Percentiles rank a stretch among this genome's conserved stretches.
Evolutionary conservation across 257 asterid species (phyloP).

Genomic region (Ballota nigra): DNA sequence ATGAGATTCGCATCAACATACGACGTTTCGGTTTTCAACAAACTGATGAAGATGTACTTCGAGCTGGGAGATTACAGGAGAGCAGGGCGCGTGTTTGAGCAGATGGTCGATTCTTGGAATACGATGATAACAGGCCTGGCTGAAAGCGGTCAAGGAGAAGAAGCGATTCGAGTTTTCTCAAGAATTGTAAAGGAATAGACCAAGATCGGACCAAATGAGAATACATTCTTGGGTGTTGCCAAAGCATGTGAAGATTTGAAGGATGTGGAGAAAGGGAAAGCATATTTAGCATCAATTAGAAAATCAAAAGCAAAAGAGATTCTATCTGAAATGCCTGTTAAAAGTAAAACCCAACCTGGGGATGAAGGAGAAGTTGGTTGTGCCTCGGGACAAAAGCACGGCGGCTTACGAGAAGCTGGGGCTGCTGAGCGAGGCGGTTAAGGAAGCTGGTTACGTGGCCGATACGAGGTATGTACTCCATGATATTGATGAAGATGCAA

Average conservation of each 20-base stretch:
- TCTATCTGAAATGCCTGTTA: neutral
- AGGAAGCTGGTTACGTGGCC: constrained; percentile 39
- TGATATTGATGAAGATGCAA: constrained; percentile 38
- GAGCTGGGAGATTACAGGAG: constrained; percentile 30
- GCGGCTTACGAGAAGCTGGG: constrained; percentile 38
- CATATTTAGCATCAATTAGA: neutral
- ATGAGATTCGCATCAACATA: constrained; percentile 28
- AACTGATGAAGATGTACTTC: constrained; percentile 31
- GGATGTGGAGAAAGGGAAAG: constrained; percentile 22
- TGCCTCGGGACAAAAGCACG: constrained; percentile 20
- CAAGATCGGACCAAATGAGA: constrained; percentile 6
- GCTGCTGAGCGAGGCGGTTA: constrained; percentile 28
- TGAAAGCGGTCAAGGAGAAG: constrained; percentile 27
- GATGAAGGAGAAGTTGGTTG: neutral
- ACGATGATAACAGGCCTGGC: constrained; percentile 28
- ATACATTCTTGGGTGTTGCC: constrained; percentile 23
- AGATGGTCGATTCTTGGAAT: constrained; percentile 40
- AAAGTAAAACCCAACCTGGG: neutral
- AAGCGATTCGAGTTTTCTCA: constrained; percentile 30
- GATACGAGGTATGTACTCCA: constrained; percentile 40
- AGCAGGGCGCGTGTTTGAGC: constrained; percentile 39
- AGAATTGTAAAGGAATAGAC: neutral
- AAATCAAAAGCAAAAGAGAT: neutral
- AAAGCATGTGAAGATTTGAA: constrained; percentile 29
- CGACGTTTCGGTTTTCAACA: constrained; percentile 21